Base-by-base conservation (phyloP, 192 early-diverging fungal species). In the Rhizoclosmatium sp. region DNA sequence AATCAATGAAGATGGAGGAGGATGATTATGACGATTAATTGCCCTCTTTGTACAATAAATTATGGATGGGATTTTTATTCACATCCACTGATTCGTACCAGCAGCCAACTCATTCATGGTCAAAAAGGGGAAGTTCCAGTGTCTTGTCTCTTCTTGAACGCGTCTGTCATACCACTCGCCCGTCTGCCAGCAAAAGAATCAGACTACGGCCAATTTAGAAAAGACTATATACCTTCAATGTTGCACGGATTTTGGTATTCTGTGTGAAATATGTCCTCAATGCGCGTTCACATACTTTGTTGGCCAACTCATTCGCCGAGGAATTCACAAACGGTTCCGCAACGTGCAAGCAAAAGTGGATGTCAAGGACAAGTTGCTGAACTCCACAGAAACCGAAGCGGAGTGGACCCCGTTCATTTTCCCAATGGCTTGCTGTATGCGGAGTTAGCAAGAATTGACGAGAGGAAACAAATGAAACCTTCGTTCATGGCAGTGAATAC, bases 361-460 rank as follows among this genome's bases (percentile, higher is more conserved):
- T 87, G 73, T 90, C 89, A 19, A 90, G 76, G 46, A 90, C 82
- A 64, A 90, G 81, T 65, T 84, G 82, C 62, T 90, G 89, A 3
- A 90, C 87, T 47, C 89, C 88, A 21, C 85, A 78, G 67, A 89
- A 89, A 4, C 88, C 88, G 76, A 89, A 84, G 7, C 78, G 59
- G 3, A 83, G 67, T 14, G 78, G 83, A 5, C 81, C 84, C 14
- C 60, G 59, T 4, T 69, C 70, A 21, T 74, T 85, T 45, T 82
- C 81, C 75, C 81, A 81, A 48, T 49, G 74, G 42, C 31, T 48
- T 40, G 70, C 82, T 80, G 19, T 49, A 16, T n/a, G 7, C 4
- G 47, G 10, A 9, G 44, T 46, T 69, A 76, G 14, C 7, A 56
- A 12, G 44, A 78, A 41, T 61, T 41, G 45, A n/a, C 0, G 44